phyloP scores from a whole-genome alignment of 75 land plant genomes.

The Isoetes taiwanensis region DNA sequence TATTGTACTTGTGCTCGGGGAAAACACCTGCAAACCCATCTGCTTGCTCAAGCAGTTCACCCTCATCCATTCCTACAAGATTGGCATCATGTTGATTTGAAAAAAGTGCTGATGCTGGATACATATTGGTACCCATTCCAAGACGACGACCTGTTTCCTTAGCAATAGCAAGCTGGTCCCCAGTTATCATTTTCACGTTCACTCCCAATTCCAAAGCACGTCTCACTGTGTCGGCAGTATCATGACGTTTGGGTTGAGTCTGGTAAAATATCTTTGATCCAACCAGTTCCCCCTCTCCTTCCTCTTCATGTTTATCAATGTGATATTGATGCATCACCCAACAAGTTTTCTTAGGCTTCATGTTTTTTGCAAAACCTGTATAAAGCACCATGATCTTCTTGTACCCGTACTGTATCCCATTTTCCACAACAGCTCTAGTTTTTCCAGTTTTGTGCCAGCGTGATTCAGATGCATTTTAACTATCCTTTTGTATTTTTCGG shows the following conservation, averaged over 20 bases:
- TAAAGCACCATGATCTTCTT: conserved; percentile 7
- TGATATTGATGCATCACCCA: conserved; percentile 6
- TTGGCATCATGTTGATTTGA: conserved; percentile 4
- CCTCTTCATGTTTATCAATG: background rate
- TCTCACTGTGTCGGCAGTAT: conserved; percentile 25
- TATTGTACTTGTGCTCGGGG: conserved; percentile 29
- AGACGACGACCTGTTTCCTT: conserved; percentile 27
- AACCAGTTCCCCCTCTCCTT: conserved; percentile 4
- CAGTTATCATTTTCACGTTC: conserved; percentile 29
- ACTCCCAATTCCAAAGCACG: conserved; percentile 27
- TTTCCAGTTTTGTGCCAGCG: conserved; percentile 7
- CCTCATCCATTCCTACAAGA: conserved; percentile 17
- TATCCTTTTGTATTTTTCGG: background rate
- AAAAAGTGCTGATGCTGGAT: conserved; percentile 23
- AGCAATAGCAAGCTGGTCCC: conserved; percentile 30
- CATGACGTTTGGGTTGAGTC: conserved; percentile 13
- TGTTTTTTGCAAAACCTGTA: background rate
- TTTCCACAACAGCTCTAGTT: background rate
- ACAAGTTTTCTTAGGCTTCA: background rate
- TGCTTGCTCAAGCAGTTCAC: conserved; percentile 26
- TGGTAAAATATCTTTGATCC: background rate
- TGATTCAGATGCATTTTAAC: background rate
- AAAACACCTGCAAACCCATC: conserved; percentile 32
- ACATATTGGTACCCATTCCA: conserved; percentile 32
- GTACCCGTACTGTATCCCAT: background rate